Percentiles rank a stretch among this genome's conserved stretches.
These are phyloP conservation scores for Salix caprea DNA, from an alignment of 345 rosid species.

Conservation along the genomic window DNA sequence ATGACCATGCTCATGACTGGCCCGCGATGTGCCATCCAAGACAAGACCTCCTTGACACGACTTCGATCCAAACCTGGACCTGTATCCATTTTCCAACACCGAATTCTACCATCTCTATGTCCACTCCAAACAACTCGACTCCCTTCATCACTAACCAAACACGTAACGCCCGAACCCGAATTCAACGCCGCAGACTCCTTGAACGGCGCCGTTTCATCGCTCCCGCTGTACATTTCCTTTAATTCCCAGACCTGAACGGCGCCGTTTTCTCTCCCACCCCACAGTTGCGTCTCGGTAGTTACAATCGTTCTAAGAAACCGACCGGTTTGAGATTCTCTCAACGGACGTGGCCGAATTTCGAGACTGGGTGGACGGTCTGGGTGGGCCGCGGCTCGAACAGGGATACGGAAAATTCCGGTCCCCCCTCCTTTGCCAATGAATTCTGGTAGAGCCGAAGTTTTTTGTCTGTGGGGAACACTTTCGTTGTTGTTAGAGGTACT, in stretches of 20 bases:
- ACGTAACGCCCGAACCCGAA: constrained; percentile 14
- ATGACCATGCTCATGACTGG: constrained; percentile 23
- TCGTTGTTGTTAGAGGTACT: not conserved
- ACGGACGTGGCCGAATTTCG: constrained; percentile 27
- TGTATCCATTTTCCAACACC: constrained; percentile 24
- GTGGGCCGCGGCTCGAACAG: constrained; percentile 21
- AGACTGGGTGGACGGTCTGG: constrained; percentile 26
- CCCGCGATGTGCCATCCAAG: constrained; percentile 31
- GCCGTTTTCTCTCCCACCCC: constrained; percentile 29
- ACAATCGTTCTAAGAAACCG: constrained; percentile 17
- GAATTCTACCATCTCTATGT: constrained; percentile 27
- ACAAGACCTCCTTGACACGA: constrained; percentile 19
- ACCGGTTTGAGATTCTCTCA: constrained; percentile 27
- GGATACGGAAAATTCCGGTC: constrained; percentile 16
- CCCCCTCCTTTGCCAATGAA: constrained; percentile 29
- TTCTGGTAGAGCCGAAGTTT: constrained; percentile 15
- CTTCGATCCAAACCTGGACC: not conserved
- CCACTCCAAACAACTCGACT: constrained; percentile 28
- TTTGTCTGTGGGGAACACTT: not conserved
- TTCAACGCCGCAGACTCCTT: constrained; percentile 10
- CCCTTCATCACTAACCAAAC: constrained; percentile 26
- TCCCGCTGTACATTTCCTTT: constrained; percentile 15
- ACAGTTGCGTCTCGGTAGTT: constrained; percentile 15
- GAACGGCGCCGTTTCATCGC: constrained; percentile 17
- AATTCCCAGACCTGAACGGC: constrained; percentile 23